These are phyloP conservation scores for Hemileccinum impolitum DNA, from an alignment of 768 basidiomycete genomes.

Conservation along the genomic window DNA sequence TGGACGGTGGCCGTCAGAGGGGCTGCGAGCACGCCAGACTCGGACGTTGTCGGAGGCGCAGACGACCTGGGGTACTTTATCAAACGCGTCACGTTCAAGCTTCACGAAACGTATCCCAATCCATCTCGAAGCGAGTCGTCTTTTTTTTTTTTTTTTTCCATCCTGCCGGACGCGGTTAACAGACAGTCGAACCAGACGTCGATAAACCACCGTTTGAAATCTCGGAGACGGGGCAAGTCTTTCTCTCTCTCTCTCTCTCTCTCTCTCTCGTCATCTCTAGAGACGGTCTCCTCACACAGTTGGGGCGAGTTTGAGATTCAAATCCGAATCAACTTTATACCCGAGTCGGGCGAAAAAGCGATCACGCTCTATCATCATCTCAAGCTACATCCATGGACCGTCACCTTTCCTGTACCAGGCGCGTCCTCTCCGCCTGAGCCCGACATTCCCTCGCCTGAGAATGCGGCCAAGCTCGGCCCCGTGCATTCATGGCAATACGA, in stretches of 20 bases:
- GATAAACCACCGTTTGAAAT: constrained; percentile 95
- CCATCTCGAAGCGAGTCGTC: constrained; percentile 73
- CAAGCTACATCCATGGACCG: constrained; percentile 89
- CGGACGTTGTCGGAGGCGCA: constrained; percentile 81
- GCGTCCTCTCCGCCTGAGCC: constrained; percentile 42
- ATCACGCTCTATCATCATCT: constrained; percentile 88
- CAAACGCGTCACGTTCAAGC: constrained; percentile 94
- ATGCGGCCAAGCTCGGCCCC: constrained; percentile 64
- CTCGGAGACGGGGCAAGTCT: constrained; percentile 83
- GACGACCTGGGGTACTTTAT: constrained; percentile 91
- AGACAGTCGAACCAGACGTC: constrained; percentile 57
- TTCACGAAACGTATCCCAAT: constrained; percentile 95
- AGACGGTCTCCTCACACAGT: constrained; percentile 35
- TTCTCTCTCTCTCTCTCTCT: too few species aligned
- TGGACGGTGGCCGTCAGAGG: constrained; percentile 97
- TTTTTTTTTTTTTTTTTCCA: background rate
- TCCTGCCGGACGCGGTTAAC: background rate
- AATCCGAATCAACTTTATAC: constrained; percentile 85
- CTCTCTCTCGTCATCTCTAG: background rate
- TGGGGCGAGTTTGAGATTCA: constrained; percentile 99
- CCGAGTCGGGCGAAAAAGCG: constrained; percentile 89
- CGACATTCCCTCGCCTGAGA: constrained; percentile 64
- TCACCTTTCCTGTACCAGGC: constrained; percentile 27
- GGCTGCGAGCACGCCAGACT: constrained; percentile 69
- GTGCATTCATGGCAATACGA: constrained; percentile 99